phyloP scores from a whole-genome alignment of 108 stramenopile genomes.

The Nitzschia palea region DNA sequence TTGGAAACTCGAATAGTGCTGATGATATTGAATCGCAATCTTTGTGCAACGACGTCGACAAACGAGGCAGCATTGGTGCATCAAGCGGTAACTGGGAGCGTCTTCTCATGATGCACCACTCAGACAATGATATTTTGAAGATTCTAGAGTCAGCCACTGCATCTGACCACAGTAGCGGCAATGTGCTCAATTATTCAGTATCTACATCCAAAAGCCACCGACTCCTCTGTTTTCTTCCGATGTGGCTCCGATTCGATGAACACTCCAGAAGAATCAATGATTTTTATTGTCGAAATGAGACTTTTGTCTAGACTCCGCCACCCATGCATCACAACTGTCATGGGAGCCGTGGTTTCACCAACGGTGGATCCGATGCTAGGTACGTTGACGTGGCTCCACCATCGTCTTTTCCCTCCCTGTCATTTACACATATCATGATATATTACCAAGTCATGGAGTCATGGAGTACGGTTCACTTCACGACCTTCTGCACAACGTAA shows the following conservation, averaged over 20 bases:
- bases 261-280: slow-evolving; percentile 23
- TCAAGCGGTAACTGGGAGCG: slow-evolving; percentile 2
- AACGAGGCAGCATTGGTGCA: background rate
- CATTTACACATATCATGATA: too few species aligned
- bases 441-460: too few species aligned
- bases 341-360: slow-evolving; percentile 36
- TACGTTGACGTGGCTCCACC: too few species aligned
- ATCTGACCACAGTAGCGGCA: slow-evolving; percentile 6
- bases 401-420: too few species aligned
- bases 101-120: background rate
- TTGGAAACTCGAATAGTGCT: too few species aligned
- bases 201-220: background rate
- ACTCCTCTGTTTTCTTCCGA: background rate
- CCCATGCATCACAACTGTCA: slow-evolving; percentile 66
- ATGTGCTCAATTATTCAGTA: background rate
- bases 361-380: slow-evolving; percentile 46
- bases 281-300: slow-evolving; percentile 58
- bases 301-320: slow-evolving; percentile 54
- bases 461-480: slow-evolving; percentile 66
- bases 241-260: background rate
- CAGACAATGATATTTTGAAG: slow-evolving; percentile 12
- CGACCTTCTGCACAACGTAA: slow-evolving; percentile 59
- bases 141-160: slow-evolving; percentile 5
- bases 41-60: too few species aligned
- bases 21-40: too few species aligned